Base-by-base conservation (phyloP, 345 rosid species). In the Eucalyptus sp. region DNA sequence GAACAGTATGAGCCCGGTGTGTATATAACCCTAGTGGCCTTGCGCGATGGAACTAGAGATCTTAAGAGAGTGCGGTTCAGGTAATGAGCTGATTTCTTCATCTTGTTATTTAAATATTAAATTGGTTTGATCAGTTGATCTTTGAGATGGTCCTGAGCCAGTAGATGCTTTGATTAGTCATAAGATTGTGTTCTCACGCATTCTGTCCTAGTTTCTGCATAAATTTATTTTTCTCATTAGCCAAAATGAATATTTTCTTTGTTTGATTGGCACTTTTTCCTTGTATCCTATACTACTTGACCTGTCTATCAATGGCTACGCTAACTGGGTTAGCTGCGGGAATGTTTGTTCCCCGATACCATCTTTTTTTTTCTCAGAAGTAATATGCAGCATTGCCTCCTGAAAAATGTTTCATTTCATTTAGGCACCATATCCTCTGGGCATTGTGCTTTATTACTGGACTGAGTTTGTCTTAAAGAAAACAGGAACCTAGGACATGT, bases 31-130 rank as follows among this genome's bases (percentile, higher is more conserved):
- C 96, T 98, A 16, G 93, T 96, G 89, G 96, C 98, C 31, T 89
- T 98, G 86, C 97, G 90, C 14, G 98, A 97, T 87, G 99, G 99
- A 91, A 95, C 98, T n/a, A 97, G 99, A 91, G 99, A 97, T 93
- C 97, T 98, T 88, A 98, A 95, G 93, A 94, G 99, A 87, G 99
- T 98, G 89, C 99, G 99, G 88, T 98, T 98, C 96, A 98, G 99
- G 99, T 98, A 94, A 54, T 54, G 14, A 13, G 58, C 48, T 52
- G 46, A 24, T 29, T 86, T 50, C 44, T 33, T 86, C 0, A 3
- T 50, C 27, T 27, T 11, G 0, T 37, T 76, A 76, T 76, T 37
- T 76, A 22, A 37, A 5, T 22, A 76, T 76, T 76, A 76, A 37
- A 37, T 12, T 76, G 48, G 48, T 76, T 20, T 76, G 27, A 76